These are phyloP conservation scores for Powellomyces hirtus DNA, from an alignment of 192 early-diverging fungal genomes.

Conservation along the genomic window DNA sequence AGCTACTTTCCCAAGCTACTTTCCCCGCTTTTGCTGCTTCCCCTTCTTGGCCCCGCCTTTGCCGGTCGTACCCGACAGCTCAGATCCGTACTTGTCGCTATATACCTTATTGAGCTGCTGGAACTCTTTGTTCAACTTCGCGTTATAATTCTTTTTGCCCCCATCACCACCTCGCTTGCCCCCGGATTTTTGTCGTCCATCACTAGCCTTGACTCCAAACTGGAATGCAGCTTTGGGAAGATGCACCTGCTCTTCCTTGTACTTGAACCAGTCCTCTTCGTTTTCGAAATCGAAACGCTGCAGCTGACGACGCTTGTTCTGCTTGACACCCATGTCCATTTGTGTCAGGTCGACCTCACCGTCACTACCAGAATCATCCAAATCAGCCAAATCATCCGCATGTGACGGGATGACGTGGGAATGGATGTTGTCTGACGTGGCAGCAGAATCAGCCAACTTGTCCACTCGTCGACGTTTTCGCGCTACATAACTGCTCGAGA, in stretches of 20 bases:
- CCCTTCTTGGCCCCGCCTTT: no score
- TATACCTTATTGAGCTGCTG: constrained; percentile 48
- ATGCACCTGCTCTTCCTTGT: constrained; percentile 70
- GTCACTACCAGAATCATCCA: constrained; percentile 40
- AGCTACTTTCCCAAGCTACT: no score
- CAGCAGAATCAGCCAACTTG: not conserved
- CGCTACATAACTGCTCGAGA: not conserved
- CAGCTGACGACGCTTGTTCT: constrained; percentile 68
- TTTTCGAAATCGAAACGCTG: constrained; percentile 76
- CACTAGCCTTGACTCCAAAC: constrained; percentile 71
- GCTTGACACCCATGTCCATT: constrained; percentile 69
- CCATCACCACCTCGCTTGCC: constrained; percentile 34
- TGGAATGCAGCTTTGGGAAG: constrained; percentile 75
- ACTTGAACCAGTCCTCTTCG: constrained; percentile 71
- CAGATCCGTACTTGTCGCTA: constrained; percentile 50
- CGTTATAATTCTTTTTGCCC: constrained; percentile 28
- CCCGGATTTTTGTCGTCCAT: constrained; percentile 32
- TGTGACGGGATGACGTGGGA: no score
- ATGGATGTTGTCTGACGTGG: not conserved
- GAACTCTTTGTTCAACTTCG: constrained; percentile 45
- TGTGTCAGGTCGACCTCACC: constrained; percentile 39
- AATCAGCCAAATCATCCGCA: no score
- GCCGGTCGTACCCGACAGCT: no score
- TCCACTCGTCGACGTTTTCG: not conserved
- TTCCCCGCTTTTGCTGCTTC: no score